Conservation (phyloP, 225 moss, liverwort and hornwort species). For the Marchantia polymorpha region DNA sequence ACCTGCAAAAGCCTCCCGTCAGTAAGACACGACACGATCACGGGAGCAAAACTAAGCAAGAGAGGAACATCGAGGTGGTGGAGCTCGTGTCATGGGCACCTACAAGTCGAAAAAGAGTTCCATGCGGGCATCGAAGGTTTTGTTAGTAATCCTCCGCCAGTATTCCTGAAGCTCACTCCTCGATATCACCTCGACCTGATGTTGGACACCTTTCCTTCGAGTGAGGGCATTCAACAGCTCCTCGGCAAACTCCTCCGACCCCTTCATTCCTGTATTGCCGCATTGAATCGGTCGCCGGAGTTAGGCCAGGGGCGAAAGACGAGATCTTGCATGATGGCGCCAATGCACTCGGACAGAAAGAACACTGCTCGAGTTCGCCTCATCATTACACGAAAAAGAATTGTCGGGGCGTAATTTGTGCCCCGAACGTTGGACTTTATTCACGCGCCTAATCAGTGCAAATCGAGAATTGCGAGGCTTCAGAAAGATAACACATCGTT, state of each 20-base stretch:
- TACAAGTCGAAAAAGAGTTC: conserved; percentile 48
- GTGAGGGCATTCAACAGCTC: conserved; percentile 48
- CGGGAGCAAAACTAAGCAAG: neutral
- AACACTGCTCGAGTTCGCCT: no score
- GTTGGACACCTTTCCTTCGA: conserved; percentile 30
- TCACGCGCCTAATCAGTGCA: no score
- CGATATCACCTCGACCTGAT: conserved; percentile 24
- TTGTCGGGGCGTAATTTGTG: no score
- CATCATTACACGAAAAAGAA: no score
- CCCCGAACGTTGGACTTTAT: no score
- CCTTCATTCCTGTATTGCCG: conserved; percentile 34
- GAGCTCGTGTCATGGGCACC: neutral
- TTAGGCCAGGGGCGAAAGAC: no score
- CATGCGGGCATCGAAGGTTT: conserved; percentile 47
- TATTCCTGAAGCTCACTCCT: conserved; percentile 37
- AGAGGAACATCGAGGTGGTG: neutral
- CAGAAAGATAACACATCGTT: neutral
- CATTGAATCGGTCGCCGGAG: neutral
- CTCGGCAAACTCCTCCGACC: conserved; percentile 38
- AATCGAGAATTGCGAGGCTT: neutral
- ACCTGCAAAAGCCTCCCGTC: conserved; percentile 33
- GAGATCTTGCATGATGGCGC: no score
- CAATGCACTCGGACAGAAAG: no score
- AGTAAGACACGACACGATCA: neutral
- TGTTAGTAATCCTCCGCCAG: conserved; percentile 43